Conservation (phyloP, 768 basidiomycete species). For the Podaxis pistillaris region DNA sequence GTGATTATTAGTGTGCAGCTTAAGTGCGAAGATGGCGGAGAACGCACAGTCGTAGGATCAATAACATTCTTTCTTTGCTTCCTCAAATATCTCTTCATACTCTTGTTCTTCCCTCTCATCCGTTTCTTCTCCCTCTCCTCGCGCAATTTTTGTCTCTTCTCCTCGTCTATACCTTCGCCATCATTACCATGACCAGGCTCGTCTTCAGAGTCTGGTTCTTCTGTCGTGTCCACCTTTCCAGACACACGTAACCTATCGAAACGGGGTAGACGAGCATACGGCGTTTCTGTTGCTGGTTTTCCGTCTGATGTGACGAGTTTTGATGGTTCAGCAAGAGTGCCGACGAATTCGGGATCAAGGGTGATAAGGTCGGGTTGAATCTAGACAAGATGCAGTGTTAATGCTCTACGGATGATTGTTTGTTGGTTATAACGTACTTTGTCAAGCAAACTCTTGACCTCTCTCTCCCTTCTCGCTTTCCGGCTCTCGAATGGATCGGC, state of each 20-base stretch:
- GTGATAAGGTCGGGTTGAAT: slow-evolving; percentile 93
- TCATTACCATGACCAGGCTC: slow-evolving; percentile 40
- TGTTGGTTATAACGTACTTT: slow-evolving; percentile 48
- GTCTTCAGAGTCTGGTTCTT: slow-evolving; percentile 24
- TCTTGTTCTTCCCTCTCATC: slow-evolving; percentile 88
- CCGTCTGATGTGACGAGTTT: slow-evolving; percentile 14
- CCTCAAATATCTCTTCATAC: slow-evolving; percentile 78
- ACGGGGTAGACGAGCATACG: slow-evolving; percentile 76
- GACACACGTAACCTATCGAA: slow-evolving; percentile 70
- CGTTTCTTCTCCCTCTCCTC: slow-evolving; percentile 63
- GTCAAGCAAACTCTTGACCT: slow-evolving; percentile 87
- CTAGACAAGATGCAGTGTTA: slow-evolving; percentile 31
- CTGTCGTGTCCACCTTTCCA: slow-evolving; percentile 70
- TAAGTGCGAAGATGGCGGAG: not conserved
- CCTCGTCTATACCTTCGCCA: slow-evolving; percentile 37
- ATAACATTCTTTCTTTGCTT: slow-evolving; percentile 96
- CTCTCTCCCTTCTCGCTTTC: slow-evolving; percentile 79
- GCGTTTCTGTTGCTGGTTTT: slow-evolving; percentile 40
- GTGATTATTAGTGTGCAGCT: not conserved
- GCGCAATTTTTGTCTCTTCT: slow-evolving; percentile 27
- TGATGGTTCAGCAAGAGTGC: slow-evolving; percentile 41
- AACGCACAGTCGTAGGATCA: slow-evolving; percentile 68
- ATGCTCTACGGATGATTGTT: not conserved
- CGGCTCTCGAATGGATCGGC: slow-evolving; percentile 93
- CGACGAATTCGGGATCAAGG: slow-evolving; percentile 75